Evolutionary conservation across 2,329 filamentous ascomycete genomes (phyloP), one percentile per base, ranked within the genome.

Genomic region (Paradendryphiella salina): DNA sequence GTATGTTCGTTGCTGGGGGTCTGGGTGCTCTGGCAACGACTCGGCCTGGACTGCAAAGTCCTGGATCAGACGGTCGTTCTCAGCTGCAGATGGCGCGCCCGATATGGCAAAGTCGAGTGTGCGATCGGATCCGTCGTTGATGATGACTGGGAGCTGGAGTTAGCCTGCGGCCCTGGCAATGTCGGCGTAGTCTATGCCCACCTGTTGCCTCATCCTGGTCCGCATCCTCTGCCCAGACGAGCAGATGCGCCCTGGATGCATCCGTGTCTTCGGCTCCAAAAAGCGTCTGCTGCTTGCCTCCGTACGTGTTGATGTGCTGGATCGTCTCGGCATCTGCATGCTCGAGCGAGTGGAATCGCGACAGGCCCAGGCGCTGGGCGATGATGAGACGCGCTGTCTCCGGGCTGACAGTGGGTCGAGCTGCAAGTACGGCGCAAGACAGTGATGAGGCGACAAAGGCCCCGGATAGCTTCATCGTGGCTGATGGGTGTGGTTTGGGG

Each of bases 351-450:
- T 81, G 78, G 66, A 75, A 81, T 46, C 75, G 72, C 45, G 79
- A 77, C 28, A 81, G 69, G 14, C 78, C 79, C 20, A 80, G 73
- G 60, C 78, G 70, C 65, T 80, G 76, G 41, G 79, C 79, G 52
- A 82, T 63, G 40, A 81, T 74, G 50, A 81, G 65, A 64, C 79
- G 73, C 58, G 79, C 77, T 32, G 75, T 75, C 46, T 76, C 71
- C 13, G 78, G 73, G 60, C 49, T 63, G 52, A 74, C 57, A 21
- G 63, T 59, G 31, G 68, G 46, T 65, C 75, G 28, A 63, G 57
- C 21, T 66, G 70, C 62, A 17, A 62, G 58, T 29, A 67, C 66
- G 14, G 69, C 56, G 60, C 68, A 73, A 63, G 65, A 73, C 37
- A 78, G 66, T 52, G 73, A 76, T 26, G 75, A 70, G 54, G 74